Conservation (phyloP, 202 grass and related monocot genomes). For the Zizania palustris region DNA sequence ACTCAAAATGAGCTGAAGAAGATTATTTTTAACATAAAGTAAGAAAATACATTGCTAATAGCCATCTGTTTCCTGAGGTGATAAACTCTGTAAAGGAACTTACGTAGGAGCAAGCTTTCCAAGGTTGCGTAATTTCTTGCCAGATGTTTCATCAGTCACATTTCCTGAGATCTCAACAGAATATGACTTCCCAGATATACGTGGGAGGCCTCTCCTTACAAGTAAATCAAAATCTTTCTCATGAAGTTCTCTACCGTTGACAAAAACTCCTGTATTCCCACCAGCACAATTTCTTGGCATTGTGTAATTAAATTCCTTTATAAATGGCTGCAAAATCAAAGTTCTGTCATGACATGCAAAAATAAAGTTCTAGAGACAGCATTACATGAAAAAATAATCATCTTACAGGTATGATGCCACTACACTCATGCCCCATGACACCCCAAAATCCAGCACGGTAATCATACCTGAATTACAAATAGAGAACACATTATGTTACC, state of each 20-base stretch:
- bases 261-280: slow-evolving; percentile 66
- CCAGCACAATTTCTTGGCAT: slow-evolving; percentile 69
- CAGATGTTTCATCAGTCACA: slow-evolving; percentile 59
- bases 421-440: slow-evolving; percentile 70
- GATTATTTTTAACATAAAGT: not conserved
- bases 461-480: slow-evolving; percentile 74
- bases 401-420: slow-evolving; percentile 95
- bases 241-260: slow-evolving; percentile 94
- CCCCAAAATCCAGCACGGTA: slow-evolving; percentile 97
- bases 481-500: slow-evolving; percentile 21
- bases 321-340: slow-evolving; percentile 69
- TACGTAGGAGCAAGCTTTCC: slow-evolving; percentile 96
- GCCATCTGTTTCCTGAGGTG: not conserved
- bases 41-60: not conserved
- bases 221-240: slow-evolving; percentile 88
- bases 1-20: not conserved
- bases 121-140: slow-evolving; percentile 60
- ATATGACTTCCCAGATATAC: slow-evolving; percentile 60
- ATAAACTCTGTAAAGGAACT: slow-evolving; percentile 43
- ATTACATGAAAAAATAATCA: slow-evolving; percentile 23
- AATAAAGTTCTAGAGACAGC: not conserved
- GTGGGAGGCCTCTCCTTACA: slow-evolving; percentile 69
- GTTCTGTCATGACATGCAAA: not conserved
- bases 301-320: slow-evolving; percentile 78
- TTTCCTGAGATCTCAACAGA: slow-evolving; percentile 78